Percentiles rank a stretch among this genome's conserved stretches.
Conservation (phyloP, 2,329 filamentous ascomycete species). For the Phaeosphaeria sp. region DNA sequence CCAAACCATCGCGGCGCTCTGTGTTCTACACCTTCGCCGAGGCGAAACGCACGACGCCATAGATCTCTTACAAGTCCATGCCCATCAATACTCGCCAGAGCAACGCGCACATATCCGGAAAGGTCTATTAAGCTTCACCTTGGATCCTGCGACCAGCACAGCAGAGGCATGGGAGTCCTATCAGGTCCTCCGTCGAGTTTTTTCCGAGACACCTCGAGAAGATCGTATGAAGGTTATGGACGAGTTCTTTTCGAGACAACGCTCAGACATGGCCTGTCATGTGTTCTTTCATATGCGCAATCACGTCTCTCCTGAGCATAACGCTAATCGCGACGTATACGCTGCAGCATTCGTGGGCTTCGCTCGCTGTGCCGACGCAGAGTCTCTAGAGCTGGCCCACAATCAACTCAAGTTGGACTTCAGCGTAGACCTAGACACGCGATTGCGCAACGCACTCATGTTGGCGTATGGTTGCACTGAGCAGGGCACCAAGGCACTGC, state of each 20-base stretch:
- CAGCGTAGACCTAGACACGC: slow-evolving; percentile 77
- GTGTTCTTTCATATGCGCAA: slow-evolving; percentile 96
- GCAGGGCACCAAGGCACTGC: slow-evolving; percentile 70
- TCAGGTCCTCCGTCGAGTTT: slow-evolving; percentile 63
- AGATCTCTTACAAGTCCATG: slow-evolving; percentile 79
- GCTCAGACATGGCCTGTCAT: slow-evolving; percentile 83
- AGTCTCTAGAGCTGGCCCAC: slow-evolving; percentile 77
- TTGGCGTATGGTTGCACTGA: slow-evolving; percentile 78
- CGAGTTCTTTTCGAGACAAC: slow-evolving; percentile 76
- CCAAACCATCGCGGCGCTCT: slow-evolving; percentile 76
- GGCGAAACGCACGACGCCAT: slow-evolving; percentile 81
- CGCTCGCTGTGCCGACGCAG: slow-evolving; percentile 64
- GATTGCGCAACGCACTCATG: slow-evolving; percentile 84
- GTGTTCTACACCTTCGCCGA: slow-evolving; percentile 73
- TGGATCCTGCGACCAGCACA: slow-evolving; percentile 70
- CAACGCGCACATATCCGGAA: slow-evolving; percentile 73
- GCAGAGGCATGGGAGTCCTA: slow-evolving; percentile 69
- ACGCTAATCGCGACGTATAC: slow-evolving; percentile 78
- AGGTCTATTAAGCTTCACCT: slow-evolving; percentile 71
- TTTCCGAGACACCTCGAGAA: slow-evolving; percentile 68
- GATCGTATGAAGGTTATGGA: slow-evolving; percentile 78
- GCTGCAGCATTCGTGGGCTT: slow-evolving; percentile 79
- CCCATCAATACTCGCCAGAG: slow-evolving; percentile 71
- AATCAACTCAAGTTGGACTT: slow-evolving; percentile 95
- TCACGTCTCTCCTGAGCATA: slow-evolving; percentile 66